Evolutionary conservation across 2,329 filamentous ascomycete genomes (phyloP), one percentile per base, ranked within the genome.

Genomic region (Trichoderma hamatum): DNA sequence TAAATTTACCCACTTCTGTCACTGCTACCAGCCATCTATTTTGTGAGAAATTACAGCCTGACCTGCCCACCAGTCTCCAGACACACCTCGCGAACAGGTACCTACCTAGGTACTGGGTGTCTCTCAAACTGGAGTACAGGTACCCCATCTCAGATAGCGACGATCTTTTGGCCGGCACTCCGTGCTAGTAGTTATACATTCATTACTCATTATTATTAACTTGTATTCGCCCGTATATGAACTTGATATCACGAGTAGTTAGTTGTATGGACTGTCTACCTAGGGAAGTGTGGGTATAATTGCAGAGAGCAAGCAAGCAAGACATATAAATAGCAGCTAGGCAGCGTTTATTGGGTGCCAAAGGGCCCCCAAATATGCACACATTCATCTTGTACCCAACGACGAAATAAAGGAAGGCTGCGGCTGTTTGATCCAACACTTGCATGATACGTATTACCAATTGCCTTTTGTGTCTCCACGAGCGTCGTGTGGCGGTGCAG

Each of bases 401-500:
- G 14, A 26, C 13, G 26, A 19, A 55, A n/a, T 10, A 21, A n/a
- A 32, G 10, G 26, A 30, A 55, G 28, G 26, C 26, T 58, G 10
- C n/a, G 19, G 34, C 24, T 39, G n/a, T 39, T 26, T 11, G 30
- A 59, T n/a, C 30, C 13, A n/a, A 26, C 39, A 13, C 55, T 39
- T 43, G 39, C 39, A 43, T n/a, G 39, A 19, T n/a, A 43, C 32
- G 16, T 28, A 34, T 16, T 32, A 13, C n/a, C 32, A 34, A 24
- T 58, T 59, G 32, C 32, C 34, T 21, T 59, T 3, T 24, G 21
- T 28, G 14, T 58, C 9, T 24, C 46, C 21, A 49, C 46, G 26
- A 28, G 24, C 21, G 24, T 26, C 26, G 51, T 65, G 62, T 66
- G 62, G 62, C 62, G 62, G 62, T 58, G 62, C 39, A 16, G 59